Evolutionary conservation across 2,329 filamentous ascomycete genomes (phyloP), one percentile per base, ranked within the genome.

Genomic region (Dothistroma pini): DNA sequence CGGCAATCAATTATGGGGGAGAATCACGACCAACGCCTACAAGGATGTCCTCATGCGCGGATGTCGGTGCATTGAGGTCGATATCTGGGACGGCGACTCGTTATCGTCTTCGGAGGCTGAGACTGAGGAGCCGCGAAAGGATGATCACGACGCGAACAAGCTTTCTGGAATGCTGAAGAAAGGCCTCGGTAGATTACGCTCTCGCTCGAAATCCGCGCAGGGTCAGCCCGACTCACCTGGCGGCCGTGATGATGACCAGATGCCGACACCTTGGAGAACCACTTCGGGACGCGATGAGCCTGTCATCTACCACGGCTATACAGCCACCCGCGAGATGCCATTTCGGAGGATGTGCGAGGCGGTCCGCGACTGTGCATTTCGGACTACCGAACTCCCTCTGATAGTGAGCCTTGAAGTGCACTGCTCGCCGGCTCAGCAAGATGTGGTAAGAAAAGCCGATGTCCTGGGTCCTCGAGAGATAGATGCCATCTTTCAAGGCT

Each of bases 371-470:
- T 86, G 86, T 61, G 93, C 91, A 0, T 97, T 97, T 69, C 79
- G 85, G 31, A 83, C 80, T 14, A 72, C 85, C 62, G 84, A 89
- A 56, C 80, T 96, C 21, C 95, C 95, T 0, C 80, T 99, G 44
- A 96, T 97, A 61, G 86, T 97, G 66, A 96, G 92, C 73, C 82
- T 97, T 6, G 95, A 99, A 75, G 90, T 97, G 0, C 93, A 97
- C 74, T 89, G 91, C 14, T 85, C 88, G 63, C 79, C 83, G 1
- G 86, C 90, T 57, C 93, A 97, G 75, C 95, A 99, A 75, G 86
- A 91, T 65, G 83, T 89, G 55, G 59, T 44, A 44, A 44, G 41
- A 16, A 8, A 44, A n/a, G 41, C 41, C 41, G 2, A n/a, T 44
- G 16, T n/a, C 25, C 25, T 29, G 25, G 25, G 25, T 29, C 6